Evolutionary conservation across 2,329 filamentous ascomycete genomes (phyloP), one percentile per base, ranked within the genome.

Genomic region (Rasamsonia emersonii): DNA sequence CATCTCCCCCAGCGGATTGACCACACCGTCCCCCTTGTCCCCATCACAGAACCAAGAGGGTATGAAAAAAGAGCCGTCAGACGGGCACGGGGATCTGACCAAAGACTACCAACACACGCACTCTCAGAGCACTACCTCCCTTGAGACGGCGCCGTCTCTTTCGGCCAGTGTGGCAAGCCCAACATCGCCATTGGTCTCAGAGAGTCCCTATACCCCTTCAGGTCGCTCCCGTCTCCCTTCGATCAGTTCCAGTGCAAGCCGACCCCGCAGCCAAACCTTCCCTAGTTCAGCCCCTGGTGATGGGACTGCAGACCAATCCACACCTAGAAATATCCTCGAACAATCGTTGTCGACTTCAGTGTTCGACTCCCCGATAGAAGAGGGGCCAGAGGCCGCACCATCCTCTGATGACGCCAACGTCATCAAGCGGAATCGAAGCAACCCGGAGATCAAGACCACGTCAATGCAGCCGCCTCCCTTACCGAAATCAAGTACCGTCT

Each of bases 181-280:
- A 4, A 77, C 77, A 1, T 81, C 77, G 2, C 77, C 82, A 0
- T 82, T 89, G 52, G 86, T 91, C 53, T 82, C 86, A 1, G 80
- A 91, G 42, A 79, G 78, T 32, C 73, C 76, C 1, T 91, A 88
- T 51, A 65, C 72, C 36, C 64, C 68, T 15, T 68, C 64, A 6
- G 65, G 65, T 35, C 68, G 71, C 41, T 61, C 64, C 16, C 65
- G 64, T 37, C 62, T 65, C 20, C 62, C 64, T 33, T 64, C 61
- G 23, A 55, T 59, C 25, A 50, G 59, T 35, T 62, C 66, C 32
- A 75, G 75, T 46, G 77, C 79, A 43, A 79, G 82, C 46, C 73
- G 85, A 35, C 84, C 83, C n/a, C 73, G 86, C 49, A 91, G 84
- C 54, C 86, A 93, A 56, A 93, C 86, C 0, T 86, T 93, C 41